Evolutionary conservation across 176 grass and related monocot genomes (phyloP).

Genomic region (Rhynchospora pubera): DNA sequence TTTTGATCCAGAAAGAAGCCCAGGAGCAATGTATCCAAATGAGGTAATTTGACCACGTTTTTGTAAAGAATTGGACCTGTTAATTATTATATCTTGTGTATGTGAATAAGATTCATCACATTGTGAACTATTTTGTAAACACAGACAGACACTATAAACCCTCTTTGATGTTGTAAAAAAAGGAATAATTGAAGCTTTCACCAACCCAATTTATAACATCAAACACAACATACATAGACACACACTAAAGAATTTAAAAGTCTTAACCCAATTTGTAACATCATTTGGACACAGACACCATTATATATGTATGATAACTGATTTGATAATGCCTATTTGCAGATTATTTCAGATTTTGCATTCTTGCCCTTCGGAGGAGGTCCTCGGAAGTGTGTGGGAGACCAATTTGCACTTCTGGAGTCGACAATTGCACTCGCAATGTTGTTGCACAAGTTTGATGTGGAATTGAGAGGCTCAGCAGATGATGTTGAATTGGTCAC

Average conservation of each 20-base stretch:
- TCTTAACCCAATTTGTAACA: too few relatives aligned
- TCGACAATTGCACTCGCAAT: constrained; percentile 62
- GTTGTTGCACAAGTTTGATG: constrained; percentile 67
- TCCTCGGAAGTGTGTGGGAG: constrained; percentile 79
- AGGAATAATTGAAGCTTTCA: too few relatives aligned
- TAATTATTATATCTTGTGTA: not conserved
- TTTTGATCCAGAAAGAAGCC: constrained; percentile 69
- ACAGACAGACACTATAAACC: too few relatives aligned
- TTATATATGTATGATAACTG: not conserved
- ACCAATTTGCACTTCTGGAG: constrained; percentile 82
- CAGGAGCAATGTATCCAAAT: constrained; percentile 86
- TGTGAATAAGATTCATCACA: not conserved
- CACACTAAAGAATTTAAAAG: too few relatives aligned
- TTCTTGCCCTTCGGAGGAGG: constrained; percentile 89
- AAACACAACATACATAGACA: too few relatives aligned
- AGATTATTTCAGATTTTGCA: constrained; percentile 88
- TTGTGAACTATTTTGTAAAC: not conserved
- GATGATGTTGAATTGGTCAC: constrained; percentile 83
- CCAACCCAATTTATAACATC: too few relatives aligned
- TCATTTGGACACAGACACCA: not conserved
- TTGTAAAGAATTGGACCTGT: not conserved
- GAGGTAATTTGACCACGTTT: constrained; percentile 38
- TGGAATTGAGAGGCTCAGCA: constrained; percentile 58
- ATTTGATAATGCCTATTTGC: constrained; percentile 1
- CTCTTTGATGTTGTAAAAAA: too few relatives aligned